A percentile compares a stretch with the other conserved stretches of the same genome.
Conservation (phyloP, 2,329 filamentous ascomycete species). For the Camptophora hylomeconis region DNA sequence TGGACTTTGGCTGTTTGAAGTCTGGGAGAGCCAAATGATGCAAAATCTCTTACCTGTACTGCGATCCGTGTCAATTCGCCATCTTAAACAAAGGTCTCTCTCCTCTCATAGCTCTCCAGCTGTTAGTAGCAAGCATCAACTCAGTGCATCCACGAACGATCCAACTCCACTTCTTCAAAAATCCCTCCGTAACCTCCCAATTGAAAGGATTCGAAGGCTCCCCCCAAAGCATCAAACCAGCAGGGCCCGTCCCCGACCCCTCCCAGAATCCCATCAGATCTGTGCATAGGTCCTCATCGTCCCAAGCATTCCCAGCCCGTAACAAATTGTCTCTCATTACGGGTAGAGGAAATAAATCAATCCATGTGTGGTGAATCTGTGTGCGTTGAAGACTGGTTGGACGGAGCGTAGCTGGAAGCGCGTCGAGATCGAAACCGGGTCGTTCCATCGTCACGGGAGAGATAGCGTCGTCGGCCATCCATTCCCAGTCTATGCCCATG, state of each 20-base stretch:
- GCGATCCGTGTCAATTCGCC: too few relatives aligned
- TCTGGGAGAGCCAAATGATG: too few relatives aligned
- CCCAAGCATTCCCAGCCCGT: conserved; percentile 23
- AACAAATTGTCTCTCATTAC: conserved; percentile 29
- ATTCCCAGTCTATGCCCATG: too few relatives aligned
- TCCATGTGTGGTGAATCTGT: conserved; percentile 28
- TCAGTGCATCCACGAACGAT: conserved; percentile 9
- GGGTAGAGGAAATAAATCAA: conserved; percentile 30
- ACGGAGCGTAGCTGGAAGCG: conserved; percentile 5
- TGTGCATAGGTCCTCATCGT: conserved; percentile 32
- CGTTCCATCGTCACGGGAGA: too few relatives aligned
- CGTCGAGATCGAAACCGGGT: too few relatives aligned
- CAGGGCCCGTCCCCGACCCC: conserved; percentile 28
- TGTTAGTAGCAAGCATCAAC: conserved; percentile 13
- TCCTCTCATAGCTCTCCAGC: conserved; percentile 10
- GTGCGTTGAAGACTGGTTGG: conserved; percentile 30
- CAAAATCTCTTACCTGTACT: too few relatives aligned
- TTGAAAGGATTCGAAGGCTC: conserved; percentile 28
- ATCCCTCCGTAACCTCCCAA: conserved; percentile 31
- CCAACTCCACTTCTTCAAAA: conserved; percentile 21
- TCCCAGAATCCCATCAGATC: conserved; percentile 31
- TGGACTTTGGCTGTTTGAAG: too few relatives aligned
- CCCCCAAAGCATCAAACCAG: conserved; percentile 32
- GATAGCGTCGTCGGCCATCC: too few relatives aligned
- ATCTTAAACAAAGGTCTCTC: conserved; percentile 32